phyloP scores from a whole-genome alignment of 306 rosid genomes.

The Mimosa pudica region DNA sequence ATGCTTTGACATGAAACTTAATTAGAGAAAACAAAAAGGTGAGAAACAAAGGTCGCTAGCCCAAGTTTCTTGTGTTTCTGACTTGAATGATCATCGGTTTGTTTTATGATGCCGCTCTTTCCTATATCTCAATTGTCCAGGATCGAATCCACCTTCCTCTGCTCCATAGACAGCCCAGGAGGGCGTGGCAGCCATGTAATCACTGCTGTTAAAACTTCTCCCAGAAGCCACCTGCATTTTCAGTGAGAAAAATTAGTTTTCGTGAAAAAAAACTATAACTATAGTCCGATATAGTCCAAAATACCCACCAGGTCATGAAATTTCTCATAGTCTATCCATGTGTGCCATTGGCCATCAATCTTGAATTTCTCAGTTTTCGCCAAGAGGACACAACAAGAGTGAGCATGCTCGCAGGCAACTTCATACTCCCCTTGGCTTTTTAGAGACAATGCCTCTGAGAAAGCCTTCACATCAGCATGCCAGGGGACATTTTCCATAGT shows the following conservation, averaged over 20 bases:
- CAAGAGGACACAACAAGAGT: constrained; percentile 92
- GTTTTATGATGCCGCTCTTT: constrained; percentile 91
- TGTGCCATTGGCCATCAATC: constrained; percentile 84
- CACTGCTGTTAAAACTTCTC: constrained; percentile 69
- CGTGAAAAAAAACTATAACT: not conserved
- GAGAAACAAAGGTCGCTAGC: constrained; percentile 28
- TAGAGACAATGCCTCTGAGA: constrained; percentile 81
- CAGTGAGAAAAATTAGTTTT: constrained; percentile 6
- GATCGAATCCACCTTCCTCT: constrained; percentile 94
- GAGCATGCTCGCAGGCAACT: constrained; percentile 95
- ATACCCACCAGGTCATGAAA: constrained; percentile 84
- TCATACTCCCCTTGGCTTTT: constrained; percentile 87
- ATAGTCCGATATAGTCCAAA: not conserved
- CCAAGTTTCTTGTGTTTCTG: constrained; percentile 35
- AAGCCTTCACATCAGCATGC: constrained; percentile 93
- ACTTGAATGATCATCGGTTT: constrained; percentile 53
- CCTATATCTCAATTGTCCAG: constrained; percentile 70
- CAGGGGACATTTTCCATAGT: constrained; percentile 99
- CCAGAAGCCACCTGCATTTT: constrained; percentile 87
- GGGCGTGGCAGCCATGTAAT: constrained; percentile 90
- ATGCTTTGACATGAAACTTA: not conserved
- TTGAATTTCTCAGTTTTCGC: constrained; percentile 88
- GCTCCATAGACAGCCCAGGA: constrained; percentile 96
- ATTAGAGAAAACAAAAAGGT: not conserved
- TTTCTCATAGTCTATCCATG: constrained; percentile 96